Base-by-base conservation (phyloP, 768 basidiomycete genomes). In the Xerocomellus dryophilus region DNA sequence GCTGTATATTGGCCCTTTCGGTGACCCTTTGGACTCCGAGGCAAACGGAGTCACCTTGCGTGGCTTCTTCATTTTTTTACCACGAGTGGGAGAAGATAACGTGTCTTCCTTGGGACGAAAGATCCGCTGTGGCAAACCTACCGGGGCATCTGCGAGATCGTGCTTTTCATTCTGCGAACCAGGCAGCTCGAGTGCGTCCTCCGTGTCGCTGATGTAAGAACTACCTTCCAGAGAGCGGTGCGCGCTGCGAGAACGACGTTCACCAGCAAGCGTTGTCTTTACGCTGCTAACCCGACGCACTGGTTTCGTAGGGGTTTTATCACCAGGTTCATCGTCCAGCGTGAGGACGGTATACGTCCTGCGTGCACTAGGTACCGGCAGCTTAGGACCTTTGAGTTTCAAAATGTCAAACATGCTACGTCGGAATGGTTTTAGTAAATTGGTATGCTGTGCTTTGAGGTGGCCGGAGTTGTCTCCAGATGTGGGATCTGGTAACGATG, bases 331-430 rank as follows among this genome's bases (percentile, higher is more conserved):
- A 29, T 46, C 54, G 2, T 27, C 47, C 6, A 34, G 40, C 4
- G 17, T 15, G 17, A 61, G 29, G 31, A 27, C 34, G 4, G 36
- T 11, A 31, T 61, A 52, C 18, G 50, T 42, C 17, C 43, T 39
- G 34, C 14, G 42, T 15, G n/a, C 18, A 18, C 21, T 54, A 14
- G 49, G 48, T 12, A 27, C 36, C n/a, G 38, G 23, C 4, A 21
- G 61, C n/a, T 45, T 34, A 38, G 49, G 36, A 25, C 40, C 39
- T 20, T 42, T 61, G 25, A 63, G 55, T 42, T 48, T 63, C 45
- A 70, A 43, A 9, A 68, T 52, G 42, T 61, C 58, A 25, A 68
- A 58, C 58, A 62, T 60, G 56, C 58, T 55, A 14, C 53, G 64
- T 31, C 58, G 61, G 45, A 57, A 58, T 35, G 62, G 51, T 51